Evolutionary conservation across 257 asterid genomes (phyloP), one percentile per base, ranked within the genome.

Genomic region (Cynanchum wilfordii): DNA sequence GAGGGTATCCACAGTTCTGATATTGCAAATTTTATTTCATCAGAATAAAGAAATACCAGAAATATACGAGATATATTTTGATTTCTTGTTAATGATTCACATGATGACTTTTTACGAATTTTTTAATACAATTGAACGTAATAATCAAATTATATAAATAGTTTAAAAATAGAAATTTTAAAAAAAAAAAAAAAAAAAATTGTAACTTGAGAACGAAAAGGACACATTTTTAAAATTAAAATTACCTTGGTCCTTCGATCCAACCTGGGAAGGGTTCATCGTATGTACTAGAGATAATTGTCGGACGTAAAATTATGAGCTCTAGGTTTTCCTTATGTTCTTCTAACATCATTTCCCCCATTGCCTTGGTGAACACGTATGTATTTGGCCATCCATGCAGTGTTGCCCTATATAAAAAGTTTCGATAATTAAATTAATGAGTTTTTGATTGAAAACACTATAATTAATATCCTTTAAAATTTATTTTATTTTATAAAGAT

Each of bases 361-460:
- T 85, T 66, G 95, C 92, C 78, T 87, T 89, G 22, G 92, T 89
- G 74, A 85, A 87, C n/a, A 79, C 84, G 44, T 89, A 89, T 24
- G 95, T 87, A 74, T 89, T 89, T 65, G 92, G 92, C 92, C 95
- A 89, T 15, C 95, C 92, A 76, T 89, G 89, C 69, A 89, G 12
- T 57, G 0, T 77, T 73, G 95, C 86, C 79, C 92, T n/a, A n/a
- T n/a, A n/a, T 87, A 42, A 9, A 24, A n/a, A n/a, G n/a, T n/a
- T n/a, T n/a, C n/a, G n/a, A n/a, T n/a, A n/a, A n/a, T n/a, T n/a
- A n/a, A n/a, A n/a, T n/a, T n/a, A n/a, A n/a, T n/a, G n/a, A n/a
- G n/a, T n/a, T n/a, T n/a, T n/a, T n/a, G n/a, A n/a, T n/a, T n/a
- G n/a, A n/a, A n/a, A n/a, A n/a, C n/a, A n/a, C n/a, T n/a, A n/a